phyloP scores from a whole-genome alignment of 1,284 basidiomycete genomes.

The Termitomyces sp. region DNA sequence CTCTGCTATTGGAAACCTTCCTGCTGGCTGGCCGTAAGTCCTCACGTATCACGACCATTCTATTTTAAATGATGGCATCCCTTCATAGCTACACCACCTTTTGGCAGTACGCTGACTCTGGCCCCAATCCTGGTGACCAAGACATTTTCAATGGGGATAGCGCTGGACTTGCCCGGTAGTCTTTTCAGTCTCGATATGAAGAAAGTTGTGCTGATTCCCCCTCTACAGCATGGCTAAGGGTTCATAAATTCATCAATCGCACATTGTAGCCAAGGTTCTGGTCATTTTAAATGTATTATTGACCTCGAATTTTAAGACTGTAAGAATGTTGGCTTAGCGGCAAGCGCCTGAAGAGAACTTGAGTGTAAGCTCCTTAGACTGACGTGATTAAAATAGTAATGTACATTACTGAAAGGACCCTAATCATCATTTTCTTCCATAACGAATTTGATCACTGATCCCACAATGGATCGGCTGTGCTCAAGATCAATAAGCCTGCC shows the following conservation, averaged over 20 bases:
- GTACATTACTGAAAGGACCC: too few species aligned
- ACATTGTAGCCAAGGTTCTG: neutral
- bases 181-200: neutral
- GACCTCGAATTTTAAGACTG: neutral
- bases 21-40: constrained; percentile 47
- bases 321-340: neutral
- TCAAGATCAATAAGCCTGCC: too few species aligned
- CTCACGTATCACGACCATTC: neutral
- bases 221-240: constrained; percentile 5
- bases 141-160: constrained; percentile 20
- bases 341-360: neutral
- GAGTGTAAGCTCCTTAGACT: neutral
- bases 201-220: neutral
- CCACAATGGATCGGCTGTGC: too few species aligned
- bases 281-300: neutral
- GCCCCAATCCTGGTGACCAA: constrained; percentile 23
- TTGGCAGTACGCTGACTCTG: constrained; percentile 23
- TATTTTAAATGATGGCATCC: neutral
- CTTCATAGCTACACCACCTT: constrained; percentile 44
- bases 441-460: too few species aligned
- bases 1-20: constrained; percentile 44
- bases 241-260: neutral
- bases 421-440: too few species aligned
- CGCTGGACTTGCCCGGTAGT: constrained; percentile 19
- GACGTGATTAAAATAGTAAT: neutral